Evolutionary conservation across 31 red algal species (phyloP), one percentile per base, ranked within the genome.

Genomic region (Asparagopsis taxiformis): DNA sequence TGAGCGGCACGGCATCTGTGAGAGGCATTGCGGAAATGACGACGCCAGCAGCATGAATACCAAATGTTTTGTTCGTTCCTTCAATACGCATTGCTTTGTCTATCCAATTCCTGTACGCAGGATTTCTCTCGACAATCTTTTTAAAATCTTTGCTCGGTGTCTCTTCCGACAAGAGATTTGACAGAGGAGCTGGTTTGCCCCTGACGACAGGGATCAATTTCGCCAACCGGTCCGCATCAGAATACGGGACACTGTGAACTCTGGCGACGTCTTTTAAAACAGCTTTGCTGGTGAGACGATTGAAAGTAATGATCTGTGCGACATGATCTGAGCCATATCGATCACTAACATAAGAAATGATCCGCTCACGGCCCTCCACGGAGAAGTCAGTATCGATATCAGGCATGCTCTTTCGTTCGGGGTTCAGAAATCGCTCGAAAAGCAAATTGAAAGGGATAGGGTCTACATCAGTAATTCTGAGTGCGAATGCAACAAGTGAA

Each of bases 351-450:
- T 97, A 97, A 31, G 59, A 39, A 59, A 97, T 92, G 17, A 97
- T 68, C 58, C 82, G 43, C 19, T 97, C 93, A 33, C 89, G 72
- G 37, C 93, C 82, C 16, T 70, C 53, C 25, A 92, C 75, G 11
- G 70, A 79, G 74, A 98, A 90, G 74, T 98, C 94, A 9, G 70
- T 81, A 59, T 98, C 94, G 59, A 93, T 87, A 71, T 98, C 94
- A 11, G 94, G 94, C 75, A 98, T 87, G 22, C 51, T 73, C 30
- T 23, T 70, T 51, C 94, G 79, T 41, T 93, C 94, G 26, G 85
- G 86, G 55, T 93, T 98, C 44, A 98, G 67, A 82, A 98, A 98
- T 11, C 94, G 70, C 69, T 98, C 94, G 55, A 98, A 98, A n/a
- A 93, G 74, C 52, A 98, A 72, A 59, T 81, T 67, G 53, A 84